These are phyloP conservation scores for Polymyxa betae DNA, from an alignment of 208 protist species.

Conservation along the genomic window DNA sequence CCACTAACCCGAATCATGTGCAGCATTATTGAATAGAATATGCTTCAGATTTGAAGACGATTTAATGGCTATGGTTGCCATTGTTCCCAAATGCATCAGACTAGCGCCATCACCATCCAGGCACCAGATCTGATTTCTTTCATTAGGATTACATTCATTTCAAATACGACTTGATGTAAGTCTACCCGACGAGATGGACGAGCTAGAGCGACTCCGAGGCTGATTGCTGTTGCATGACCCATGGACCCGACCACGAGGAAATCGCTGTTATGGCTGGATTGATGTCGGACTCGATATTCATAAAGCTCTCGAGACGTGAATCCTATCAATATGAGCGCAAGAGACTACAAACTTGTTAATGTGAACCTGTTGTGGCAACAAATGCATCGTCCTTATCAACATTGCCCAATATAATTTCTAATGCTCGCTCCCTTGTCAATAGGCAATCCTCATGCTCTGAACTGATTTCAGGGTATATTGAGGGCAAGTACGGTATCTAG, in stretches of 20 bases:
- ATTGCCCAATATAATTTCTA: constrained; percentile 78
- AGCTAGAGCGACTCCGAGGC: constrained; percentile 74
- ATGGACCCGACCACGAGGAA: constrained; percentile 80
- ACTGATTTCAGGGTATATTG: background rate
- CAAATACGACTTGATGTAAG: too few relatives aligned
- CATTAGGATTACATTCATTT: background rate
- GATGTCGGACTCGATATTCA: constrained; percentile 71
- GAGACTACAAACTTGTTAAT: background rate
- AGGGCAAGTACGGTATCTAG: background rate
- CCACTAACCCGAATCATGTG: constrained; percentile 71
- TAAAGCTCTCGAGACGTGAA: constrained; percentile 77
- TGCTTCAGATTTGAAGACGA: constrained; percentile 77
- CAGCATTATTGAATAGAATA: constrained; percentile 83
- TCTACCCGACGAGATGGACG: constrained; percentile 62
- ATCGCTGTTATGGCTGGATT: constrained; percentile 62
- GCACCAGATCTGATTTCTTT: constrained; percentile 75
- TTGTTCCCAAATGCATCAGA: constrained; percentile 79
- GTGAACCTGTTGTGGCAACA: constrained; percentile 76
- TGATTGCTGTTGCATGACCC: constrained; percentile 73
- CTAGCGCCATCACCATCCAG: constrained; percentile 82
- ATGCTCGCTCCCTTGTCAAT: constrained; percentile 73
- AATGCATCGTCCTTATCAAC: constrained; percentile 74
- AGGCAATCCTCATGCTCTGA: constrained; percentile 62
- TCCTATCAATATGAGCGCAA: background rate
- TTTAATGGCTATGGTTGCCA: constrained; percentile 72